Conservation (phyloP, 2,329 filamentous ascomycete species). For the Trichoderma afroharzianum region DNA sequence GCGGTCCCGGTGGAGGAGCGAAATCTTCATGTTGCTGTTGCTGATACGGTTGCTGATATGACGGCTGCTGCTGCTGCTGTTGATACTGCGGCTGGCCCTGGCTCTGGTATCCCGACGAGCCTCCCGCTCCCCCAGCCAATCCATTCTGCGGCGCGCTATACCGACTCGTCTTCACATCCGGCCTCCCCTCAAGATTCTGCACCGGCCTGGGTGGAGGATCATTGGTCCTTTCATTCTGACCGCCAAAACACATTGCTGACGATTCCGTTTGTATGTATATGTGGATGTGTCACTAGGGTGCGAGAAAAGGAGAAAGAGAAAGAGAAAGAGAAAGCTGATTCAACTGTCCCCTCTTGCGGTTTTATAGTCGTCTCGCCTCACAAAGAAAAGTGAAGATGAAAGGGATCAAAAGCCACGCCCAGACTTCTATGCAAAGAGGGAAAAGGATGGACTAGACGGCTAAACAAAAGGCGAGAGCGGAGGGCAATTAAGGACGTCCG, state of each 20-base stretch:
- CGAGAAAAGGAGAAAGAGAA: neutral
- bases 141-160: constrained; percentile 10
- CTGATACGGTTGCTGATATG: neutral
- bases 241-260: constrained; percentile 47
- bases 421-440: neutral
- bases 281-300: neutral
- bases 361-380: neutral
- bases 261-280: neutral
- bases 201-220: constrained; percentile 40
- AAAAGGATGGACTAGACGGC: neutral
- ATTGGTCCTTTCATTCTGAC: constrained; percentile 38
- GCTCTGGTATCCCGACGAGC: constrained; percentile 2
- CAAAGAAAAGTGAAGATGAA: neutral
- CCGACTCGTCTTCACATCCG: constrained; percentile 26
- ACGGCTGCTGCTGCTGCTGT: neutral
- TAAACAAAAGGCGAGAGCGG: neutral
- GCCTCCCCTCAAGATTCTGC: constrained; percentile 29
- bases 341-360: neutral
- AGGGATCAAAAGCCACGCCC: neutral
- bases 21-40: constrained; percentile 22
- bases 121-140: constrained; percentile 11
- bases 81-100: constrained; percentile 3
- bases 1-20: constrained; percentile 33
- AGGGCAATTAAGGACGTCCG: neutral
- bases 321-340: neutral